phyloP scores from a whole-genome alignment of 129 eudicot species.

The Silybum marianum region DNA sequence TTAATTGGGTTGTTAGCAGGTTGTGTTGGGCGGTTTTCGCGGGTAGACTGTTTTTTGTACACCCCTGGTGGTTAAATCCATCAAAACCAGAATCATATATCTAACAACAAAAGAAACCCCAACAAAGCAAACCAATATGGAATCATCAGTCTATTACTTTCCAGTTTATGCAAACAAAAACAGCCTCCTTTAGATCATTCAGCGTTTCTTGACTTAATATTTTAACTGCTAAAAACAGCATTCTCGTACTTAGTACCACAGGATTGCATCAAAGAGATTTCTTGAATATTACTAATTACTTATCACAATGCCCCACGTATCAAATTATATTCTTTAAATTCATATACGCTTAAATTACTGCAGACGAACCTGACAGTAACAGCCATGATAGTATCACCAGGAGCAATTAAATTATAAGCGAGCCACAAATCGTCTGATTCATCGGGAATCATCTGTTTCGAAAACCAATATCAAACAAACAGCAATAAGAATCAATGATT shows the following conservation, averaged over 20 bases:
- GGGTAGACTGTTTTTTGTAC: no score
- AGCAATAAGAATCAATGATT: background rate
- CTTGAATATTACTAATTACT: background rate
- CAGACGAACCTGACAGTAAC: constrained; percentile 75
- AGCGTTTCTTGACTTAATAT: background rate
- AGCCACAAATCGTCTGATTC: constrained; percentile 96
- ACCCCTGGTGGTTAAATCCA: background rate
- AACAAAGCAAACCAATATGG: background rate
- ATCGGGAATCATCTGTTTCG: constrained; percentile 77
- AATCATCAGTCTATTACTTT: background rate
- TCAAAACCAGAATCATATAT: background rate
- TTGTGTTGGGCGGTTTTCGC: no score
- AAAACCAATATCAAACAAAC: background rate
- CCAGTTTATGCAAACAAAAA: background rate
- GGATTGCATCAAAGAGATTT: background rate
- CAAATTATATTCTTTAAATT: background rate
- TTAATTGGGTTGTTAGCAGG: no score
- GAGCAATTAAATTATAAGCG: constrained; percentile 76
- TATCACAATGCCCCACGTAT: background rate
- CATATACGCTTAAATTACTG: background rate
- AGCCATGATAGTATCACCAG: constrained; percentile 73
- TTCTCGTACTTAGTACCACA: background rate
- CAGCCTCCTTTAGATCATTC: background rate
- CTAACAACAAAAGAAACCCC: background rate
- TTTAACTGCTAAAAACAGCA: background rate